Percentiles rank a stretch among this genome's conserved stretches.
Conservation (phyloP, 352 stramenopile species). For the Pythium aquatile region DNA sequence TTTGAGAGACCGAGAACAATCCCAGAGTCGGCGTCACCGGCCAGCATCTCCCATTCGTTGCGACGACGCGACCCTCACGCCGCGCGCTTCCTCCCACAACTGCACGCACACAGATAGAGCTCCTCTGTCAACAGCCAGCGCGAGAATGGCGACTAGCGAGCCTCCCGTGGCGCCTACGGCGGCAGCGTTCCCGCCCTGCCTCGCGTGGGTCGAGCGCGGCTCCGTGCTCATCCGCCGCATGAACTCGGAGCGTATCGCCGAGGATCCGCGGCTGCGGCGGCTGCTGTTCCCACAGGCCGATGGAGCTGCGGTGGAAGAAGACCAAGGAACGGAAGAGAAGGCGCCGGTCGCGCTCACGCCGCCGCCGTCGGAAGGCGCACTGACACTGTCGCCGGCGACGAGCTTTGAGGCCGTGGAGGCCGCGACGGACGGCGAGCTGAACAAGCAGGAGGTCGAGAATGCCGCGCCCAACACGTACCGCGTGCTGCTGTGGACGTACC, state of each 20-base stretch:
- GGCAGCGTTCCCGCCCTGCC: slow-evolving; percentile 37
- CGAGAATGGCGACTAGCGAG: slow-evolving; percentile 14
- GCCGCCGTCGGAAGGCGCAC: not conserved
- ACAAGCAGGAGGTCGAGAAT: slow-evolving; percentile 80
- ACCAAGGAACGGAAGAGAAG: slow-evolving; percentile 34
- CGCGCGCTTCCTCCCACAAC: not conserved
- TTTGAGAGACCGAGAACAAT: slow-evolving; percentile 20
- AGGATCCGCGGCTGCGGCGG: slow-evolving; percentile 74
- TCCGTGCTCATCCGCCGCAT: slow-evolving; percentile 84
- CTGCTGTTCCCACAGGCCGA: slow-evolving; percentile 39
- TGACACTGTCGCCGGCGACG: slow-evolving; percentile 34
- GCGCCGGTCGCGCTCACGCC: not conserved
- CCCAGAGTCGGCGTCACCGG: slow-evolving; percentile 4
- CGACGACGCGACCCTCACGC: not conserved
- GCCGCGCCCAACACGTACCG: slow-evolving; percentile 62
- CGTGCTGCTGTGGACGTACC: slow-evolving; percentile 78
- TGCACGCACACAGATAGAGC: not conserved
- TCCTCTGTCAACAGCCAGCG: not conserved
- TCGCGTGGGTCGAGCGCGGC: slow-evolving; percentile 80
- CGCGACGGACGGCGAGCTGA: slow-evolving; percentile 42
- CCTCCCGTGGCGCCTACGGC: slow-evolving; percentile 1
- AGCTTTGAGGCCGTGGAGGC: slow-evolving; percentile 77
- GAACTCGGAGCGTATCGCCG: slow-evolving; percentile 85
- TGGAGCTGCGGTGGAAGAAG: not conserved
- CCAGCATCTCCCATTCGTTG: not conserved